Evolutionary conservation across 2,329 filamentous ascomycete species (phyloP).

Genomic region (Penicillium palitans): DNA sequence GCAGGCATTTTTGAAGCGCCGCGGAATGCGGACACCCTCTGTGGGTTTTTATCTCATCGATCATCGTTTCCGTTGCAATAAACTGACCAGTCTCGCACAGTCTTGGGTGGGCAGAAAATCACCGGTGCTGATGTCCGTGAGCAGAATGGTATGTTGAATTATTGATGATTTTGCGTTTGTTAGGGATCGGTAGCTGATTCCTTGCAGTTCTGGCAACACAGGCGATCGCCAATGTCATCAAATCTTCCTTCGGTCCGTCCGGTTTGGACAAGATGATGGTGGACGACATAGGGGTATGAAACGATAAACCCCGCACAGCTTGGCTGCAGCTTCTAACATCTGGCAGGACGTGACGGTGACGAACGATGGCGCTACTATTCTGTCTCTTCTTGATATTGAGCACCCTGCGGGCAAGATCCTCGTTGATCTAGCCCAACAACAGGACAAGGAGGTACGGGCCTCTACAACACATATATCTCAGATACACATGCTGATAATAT

Average conservation of each 20-base stretch:
- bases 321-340: constrained; percentile 25
- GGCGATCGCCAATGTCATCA: constrained; percentile 97
- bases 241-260: constrained; percentile 95
- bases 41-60: constrained; percentile 47
- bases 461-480: not conserved
- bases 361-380: constrained; percentile 96
- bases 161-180: not conserved
- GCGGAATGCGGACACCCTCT: constrained; percentile 87
- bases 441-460: constrained; percentile 78
- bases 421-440: constrained; percentile 95
- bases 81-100: constrained; percentile 48
- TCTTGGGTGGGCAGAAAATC: constrained; percentile 96
- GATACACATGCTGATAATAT: not conserved
- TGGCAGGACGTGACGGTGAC: constrained; percentile 91
- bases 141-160: constrained; percentile 72
- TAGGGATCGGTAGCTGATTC: constrained; percentile 9
- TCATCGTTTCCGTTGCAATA: constrained; percentile 9
- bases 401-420: constrained; percentile 98
- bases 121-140: constrained; percentile 95
- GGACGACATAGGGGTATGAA: constrained; percentile 88
- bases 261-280: constrained; percentile 99
- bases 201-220: constrained; percentile 82
- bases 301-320: constrained; percentile 24
- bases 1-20: constrained; percentile 94
- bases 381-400: constrained; percentile 92